phyloP scores from a whole-genome alignment of 768 basidiomycete species.

The Tulasnella calospora region DNA sequence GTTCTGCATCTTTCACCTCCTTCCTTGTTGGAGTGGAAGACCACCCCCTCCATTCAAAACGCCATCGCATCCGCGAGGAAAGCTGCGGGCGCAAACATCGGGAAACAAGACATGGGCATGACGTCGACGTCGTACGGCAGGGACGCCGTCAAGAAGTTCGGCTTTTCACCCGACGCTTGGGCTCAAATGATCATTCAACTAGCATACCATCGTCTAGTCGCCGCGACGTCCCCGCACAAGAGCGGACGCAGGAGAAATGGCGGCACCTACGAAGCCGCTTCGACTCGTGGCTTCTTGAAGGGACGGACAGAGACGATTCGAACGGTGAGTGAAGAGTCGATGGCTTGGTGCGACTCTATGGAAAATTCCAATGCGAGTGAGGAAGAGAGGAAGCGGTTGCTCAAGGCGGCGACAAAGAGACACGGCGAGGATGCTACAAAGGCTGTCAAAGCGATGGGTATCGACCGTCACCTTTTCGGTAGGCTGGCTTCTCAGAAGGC shows the following conservation, averaged over 20 bases:
- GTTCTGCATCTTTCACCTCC: constrained; percentile 36
- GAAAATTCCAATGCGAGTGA: constrained; percentile 44
- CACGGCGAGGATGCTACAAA: constrained; percentile 63
- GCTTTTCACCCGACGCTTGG: constrained; percentile 92
- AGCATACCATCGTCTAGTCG: constrained; percentile 69
- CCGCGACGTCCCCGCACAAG: constrained; percentile 30
- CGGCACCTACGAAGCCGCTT: constrained; percentile 90
- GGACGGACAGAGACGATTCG: constrained; percentile 94
- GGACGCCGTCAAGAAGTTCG: constrained; percentile 74
- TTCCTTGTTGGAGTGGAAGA: constrained; percentile 57
- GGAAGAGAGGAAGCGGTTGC: constrained; percentile 49
- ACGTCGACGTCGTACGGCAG: constrained; percentile 76
- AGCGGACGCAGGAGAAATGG: constrained; percentile 47
- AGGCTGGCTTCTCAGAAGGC: constrained; percentile 28
- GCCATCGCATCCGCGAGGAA: constrained; percentile 56
- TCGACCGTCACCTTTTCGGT: constrained; percentile 89
- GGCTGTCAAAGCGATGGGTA: constrained; percentile 63
- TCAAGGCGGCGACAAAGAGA: constrained; percentile 56
- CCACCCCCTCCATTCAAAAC: constrained; percentile 44
- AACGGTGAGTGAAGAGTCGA: constrained; percentile 69
- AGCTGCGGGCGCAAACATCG: constrained; percentile 54
- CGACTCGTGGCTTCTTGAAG: constrained; percentile 81
- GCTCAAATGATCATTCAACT: constrained; percentile 89
- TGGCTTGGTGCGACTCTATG: constrained; percentile 75
- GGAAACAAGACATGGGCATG: constrained; percentile 59